These are phyloP conservation scores for Neurospora sp. DNA, from an alignment of 495 filamentous ascomycete species.

Conservation along the genomic window DNA sequence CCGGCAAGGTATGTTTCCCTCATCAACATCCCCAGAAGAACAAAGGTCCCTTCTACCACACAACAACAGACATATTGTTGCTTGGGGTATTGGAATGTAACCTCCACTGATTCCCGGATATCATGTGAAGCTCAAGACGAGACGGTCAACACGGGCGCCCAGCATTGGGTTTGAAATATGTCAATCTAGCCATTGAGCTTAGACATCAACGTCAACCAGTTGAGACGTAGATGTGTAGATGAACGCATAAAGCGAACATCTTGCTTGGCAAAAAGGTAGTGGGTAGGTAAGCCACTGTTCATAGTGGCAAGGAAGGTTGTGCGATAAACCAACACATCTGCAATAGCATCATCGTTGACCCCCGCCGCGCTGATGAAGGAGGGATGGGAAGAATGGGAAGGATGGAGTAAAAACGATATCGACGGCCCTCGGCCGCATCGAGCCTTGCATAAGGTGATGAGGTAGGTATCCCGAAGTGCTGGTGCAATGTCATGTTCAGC, in stretches of 20 bases:
- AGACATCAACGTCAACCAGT: conserved; percentile 29
- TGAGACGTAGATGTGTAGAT: not conserved
- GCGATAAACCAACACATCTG: not conserved
- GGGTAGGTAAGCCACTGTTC: not conserved
- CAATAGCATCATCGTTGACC: not conserved
- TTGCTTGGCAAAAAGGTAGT: not conserved
- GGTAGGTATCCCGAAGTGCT: not conserved
- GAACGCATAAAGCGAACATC: not conserved
- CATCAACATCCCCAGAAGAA: not conserved
- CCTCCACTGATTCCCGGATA: conserved; percentile 42
- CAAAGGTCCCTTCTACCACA: not conserved
- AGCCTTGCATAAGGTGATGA: not conserved
- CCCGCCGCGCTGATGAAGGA: not conserved
- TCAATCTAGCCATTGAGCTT: conserved; percentile 32
- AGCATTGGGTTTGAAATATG: conserved; percentile 32
- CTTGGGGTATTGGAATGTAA: conserved; percentile 21
- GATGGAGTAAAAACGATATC: not conserved
- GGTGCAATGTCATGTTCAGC: not conserved
- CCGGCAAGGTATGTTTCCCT: not conserved
- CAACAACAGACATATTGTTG: not conserved
- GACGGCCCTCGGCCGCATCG: not conserved
- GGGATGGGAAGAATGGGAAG: not conserved
- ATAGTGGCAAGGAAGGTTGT: not conserved
- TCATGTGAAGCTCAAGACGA: conserved; percentile 36
- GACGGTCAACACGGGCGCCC: conserved; percentile 37